Base-by-base conservation (phyloP, 495 filamentous ascomycete species). In the Aspergillus bertholletiae region DNA sequence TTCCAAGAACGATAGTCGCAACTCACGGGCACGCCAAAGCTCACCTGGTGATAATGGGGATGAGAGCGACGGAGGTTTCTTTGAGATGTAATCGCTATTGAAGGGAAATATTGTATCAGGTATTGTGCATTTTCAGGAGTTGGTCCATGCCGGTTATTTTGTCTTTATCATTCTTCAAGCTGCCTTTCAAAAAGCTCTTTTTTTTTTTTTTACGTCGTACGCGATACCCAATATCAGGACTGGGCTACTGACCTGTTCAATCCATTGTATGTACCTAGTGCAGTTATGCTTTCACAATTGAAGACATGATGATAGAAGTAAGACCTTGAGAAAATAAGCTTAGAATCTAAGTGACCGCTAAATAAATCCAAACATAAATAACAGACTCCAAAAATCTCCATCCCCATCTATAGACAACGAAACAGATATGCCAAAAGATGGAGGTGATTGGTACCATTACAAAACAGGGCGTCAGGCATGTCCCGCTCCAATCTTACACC, bases 41-140 rank as follows among this genome's bases (percentile, higher is more conserved):
- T 18, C 39, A 22, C 22, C 39, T 50, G 39, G 47, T 18, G 63
- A 65, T 44, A 65, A 73, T 8, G 72, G 70, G 15, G 77, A 80
- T 0, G 75, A 76, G 7, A 83, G 79, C 59, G 82, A 84, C 61
- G 82, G 77, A 21, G 82, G 79, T 5, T 85, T 85, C 65, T 85
- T 74, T 28, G 72, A 74, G 53, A 60, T 66, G 51, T 67, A 51
- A 40, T 52, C 55, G 44, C 35, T 47, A 28, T n/a, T n/a, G 45
- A 39, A 44, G 7, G 39, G 46, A 34, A 5, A 18, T 20, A 43
- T 11, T 22, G 46, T 43, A 43, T 27, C 50, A 56, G 60, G 60
- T 61, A 64, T 62, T 57, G 44, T 43, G 61, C 57, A 60, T 64
- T 57, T 60, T 41, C 53, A 41, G 57, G 57, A 64, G 61, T 60